Percentiles rank a stretch among this genome's conserved stretches.
phyloP scores from a whole-genome alignment of 495 filamentous ascomycete genomes.

The Thermochaetoides thermophila region DNA sequence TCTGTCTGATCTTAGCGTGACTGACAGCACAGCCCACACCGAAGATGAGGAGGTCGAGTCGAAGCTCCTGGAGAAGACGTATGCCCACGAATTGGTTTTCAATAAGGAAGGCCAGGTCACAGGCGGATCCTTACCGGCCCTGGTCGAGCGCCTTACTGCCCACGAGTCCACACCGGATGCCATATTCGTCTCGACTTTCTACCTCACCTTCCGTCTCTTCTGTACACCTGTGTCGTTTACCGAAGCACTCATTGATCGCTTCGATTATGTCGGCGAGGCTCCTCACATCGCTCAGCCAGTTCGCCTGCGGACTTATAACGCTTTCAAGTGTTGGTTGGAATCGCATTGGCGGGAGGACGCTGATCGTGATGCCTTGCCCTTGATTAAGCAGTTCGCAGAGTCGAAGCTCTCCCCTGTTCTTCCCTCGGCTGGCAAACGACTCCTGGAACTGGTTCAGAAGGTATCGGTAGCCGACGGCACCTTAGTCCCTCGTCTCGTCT shows the following conservation, averaged over 20 bases:
- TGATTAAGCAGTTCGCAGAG: conserved; percentile 67
- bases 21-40: conserved; percentile 43
- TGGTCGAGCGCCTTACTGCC: conserved; percentile 86
- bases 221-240: conserved; percentile 69
- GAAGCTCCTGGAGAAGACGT: conserved; percentile 72
- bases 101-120: conserved; percentile 94
- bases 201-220: conserved; percentile 93
- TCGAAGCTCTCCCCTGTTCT: conserved; percentile 50
- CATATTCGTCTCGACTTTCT: conserved; percentile 88
- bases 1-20: conserved; percentile 41
- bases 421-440: conserved; percentile 62
- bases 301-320: conserved; percentile 83
- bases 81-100: conserved; percentile 73
- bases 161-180: conserved; percentile 88
- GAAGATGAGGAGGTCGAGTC: conserved; percentile 72
- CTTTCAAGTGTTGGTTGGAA: conserved; percentile 95
- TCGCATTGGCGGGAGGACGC: conserved; percentile 80
- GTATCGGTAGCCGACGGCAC: conserved; percentile 63
- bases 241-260: conserved; percentile 69
- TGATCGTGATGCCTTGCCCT: conserved; percentile 57
- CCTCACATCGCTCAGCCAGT: conserved; percentile 61
- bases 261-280: conserved; percentile 76
- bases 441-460: conserved; percentile 65
- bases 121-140: conserved; percentile 76
- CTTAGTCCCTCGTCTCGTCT: conserved; percentile 73